phyloP scores from a whole-genome alignment of 1,284 basidiomycete species.

The Rhodotorula sp. region DNA sequence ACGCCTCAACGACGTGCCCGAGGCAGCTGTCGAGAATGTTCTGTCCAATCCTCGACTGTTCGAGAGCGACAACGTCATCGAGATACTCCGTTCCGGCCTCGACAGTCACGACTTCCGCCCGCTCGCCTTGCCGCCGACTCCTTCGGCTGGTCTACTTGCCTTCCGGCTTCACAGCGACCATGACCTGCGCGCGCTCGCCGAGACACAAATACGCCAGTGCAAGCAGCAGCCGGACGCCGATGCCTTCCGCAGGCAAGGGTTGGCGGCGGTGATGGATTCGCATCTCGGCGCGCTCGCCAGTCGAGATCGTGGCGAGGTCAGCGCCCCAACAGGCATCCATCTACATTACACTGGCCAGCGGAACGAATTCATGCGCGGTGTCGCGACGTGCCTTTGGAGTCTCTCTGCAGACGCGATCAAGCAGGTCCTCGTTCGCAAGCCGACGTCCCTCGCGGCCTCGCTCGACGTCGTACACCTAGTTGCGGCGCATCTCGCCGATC shows the following conservation, averaged over 20 bases:
- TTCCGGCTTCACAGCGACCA: slow-evolving; percentile 58
- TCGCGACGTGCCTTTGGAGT: slow-evolving; percentile 19
- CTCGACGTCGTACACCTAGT: slow-evolving; percentile 40
- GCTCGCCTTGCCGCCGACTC: slow-evolving; percentile 6
- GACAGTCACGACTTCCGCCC: slow-evolving; percentile 8
- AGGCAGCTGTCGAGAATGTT: slow-evolving; percentile 20
- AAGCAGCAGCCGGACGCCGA: background rate
- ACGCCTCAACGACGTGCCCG: slow-evolving; percentile 8
- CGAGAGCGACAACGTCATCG: slow-evolving; percentile 27
- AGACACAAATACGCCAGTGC: slow-evolving; percentile 45
- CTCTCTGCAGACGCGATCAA: slow-evolving; percentile 30
- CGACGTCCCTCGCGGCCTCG: background rate
- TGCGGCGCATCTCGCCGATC: slow-evolving; percentile 39
- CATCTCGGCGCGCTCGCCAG: slow-evolving; percentile 35
- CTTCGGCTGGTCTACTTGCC: slow-evolving; percentile 59
- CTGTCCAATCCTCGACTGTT: slow-evolving; percentile 27
- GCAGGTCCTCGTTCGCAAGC: slow-evolving; percentile 15
- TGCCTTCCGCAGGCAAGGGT: slow-evolving; percentile 3
- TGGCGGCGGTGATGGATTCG: slow-evolving; percentile 25
- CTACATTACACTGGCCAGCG: slow-evolving; percentile 25
- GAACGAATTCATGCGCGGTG: slow-evolving; percentile 27
- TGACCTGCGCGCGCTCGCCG: slow-evolving; percentile 62
- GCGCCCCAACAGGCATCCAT: slow-evolving; percentile 17
- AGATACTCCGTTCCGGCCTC: slow-evolving; percentile 19
- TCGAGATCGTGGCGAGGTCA: slow-evolving; percentile 27